Conservation (phyloP, 1,284 basidiomycete species). For the Dichomitus squalens region DNA sequence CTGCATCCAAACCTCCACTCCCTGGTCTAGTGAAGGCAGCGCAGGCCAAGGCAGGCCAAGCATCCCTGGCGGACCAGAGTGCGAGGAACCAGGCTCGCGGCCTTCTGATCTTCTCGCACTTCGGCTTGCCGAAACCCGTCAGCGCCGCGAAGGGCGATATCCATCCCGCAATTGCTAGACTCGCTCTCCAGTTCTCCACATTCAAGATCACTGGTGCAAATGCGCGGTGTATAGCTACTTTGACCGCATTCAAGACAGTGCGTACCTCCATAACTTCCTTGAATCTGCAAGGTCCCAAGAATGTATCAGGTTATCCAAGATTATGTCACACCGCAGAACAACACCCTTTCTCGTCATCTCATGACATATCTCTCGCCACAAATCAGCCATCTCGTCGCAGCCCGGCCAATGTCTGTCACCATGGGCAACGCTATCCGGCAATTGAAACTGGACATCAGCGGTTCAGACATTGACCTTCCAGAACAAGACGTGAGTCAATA, state of each 20-base stretch:
- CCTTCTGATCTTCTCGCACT: slow-evolving; percentile 80
- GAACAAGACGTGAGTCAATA: slow-evolving; percentile 92
- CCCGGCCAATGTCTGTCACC: slow-evolving; percentile 91
- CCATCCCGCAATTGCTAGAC: slow-evolving; percentile 76
- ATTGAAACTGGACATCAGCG: slow-evolving; percentile 95
- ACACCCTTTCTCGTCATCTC: slow-evolving; percentile 83
- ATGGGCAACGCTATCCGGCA: slow-evolving; percentile 95
- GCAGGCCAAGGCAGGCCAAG: slow-evolving; percentile 25
- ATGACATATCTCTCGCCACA: slow-evolving; percentile 90
- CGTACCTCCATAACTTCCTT: slow-evolving; percentile 31
- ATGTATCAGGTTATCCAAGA: slow-evolving; percentile 77
- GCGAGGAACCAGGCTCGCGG: slow-evolving; percentile 44
- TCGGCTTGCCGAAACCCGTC: slow-evolving; percentile 70
- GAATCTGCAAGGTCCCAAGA: slow-evolving; percentile 1
- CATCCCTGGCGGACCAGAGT: slow-evolving; percentile 15
- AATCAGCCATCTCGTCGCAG: slow-evolving; percentile 86
- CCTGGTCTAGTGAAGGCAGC: slow-evolving; percentile 17
- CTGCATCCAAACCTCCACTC: slow-evolving; percentile 19
- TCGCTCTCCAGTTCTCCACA: slow-evolving; percentile 82
- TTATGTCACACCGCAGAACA: slow-evolving; percentile 82
- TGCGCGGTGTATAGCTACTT: slow-evolving; percentile 86
- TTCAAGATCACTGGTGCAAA: slow-evolving; percentile 89
- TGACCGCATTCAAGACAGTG: slow-evolving; percentile 84
- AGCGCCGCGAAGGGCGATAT: slow-evolving; percentile 75
- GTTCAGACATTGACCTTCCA: slow-evolving; percentile 87